Percentiles rank a stretch among this genome's conserved stretches.
Evolutionary conservation across 768 basidiomycete genomes (phyloP).

Genomic region (Russula sp.): DNA sequence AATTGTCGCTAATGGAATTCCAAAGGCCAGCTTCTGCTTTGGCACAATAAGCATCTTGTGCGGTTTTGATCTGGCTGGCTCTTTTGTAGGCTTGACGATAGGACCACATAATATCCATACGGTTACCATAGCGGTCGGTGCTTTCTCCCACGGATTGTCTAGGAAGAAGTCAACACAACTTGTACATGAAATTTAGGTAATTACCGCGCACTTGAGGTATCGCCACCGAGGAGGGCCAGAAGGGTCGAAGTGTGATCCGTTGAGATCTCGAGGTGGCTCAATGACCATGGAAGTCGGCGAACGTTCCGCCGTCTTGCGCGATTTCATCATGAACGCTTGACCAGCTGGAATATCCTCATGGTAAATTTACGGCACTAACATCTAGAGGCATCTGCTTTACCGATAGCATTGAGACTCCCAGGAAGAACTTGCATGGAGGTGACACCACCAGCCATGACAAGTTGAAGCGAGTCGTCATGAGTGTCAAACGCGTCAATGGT

Average conservation of each 20-base stretch:
- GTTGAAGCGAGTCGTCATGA: constrained; percentile 67
- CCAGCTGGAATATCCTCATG: constrained; percentile 47
- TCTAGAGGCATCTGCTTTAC: constrained; percentile 32
- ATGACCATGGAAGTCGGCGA: constrained; percentile 78
- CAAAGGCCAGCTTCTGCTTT: constrained; percentile 46
- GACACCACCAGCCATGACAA: constrained; percentile 82
- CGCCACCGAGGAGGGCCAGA: constrained; percentile 59
- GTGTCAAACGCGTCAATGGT: constrained; percentile 83
- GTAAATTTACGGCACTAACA: constrained; percentile 16
- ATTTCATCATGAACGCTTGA: constrained; percentile 83
- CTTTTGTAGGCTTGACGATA: constrained; percentile 75
- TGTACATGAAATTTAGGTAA: neutral
- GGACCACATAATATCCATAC: constrained; percentile 78
- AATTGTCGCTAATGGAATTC: constrained; percentile 37
- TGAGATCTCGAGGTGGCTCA: constrained; percentile 69
- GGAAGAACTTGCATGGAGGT: constrained; percentile 81
- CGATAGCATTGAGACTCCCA: constrained; percentile 70
- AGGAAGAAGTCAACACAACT: neutral
- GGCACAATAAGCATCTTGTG: constrained; percentile 68
- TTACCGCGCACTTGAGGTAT: constrained; percentile 61
- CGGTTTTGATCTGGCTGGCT: constrained; percentile 59
- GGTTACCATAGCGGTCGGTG: constrained; percentile 27
- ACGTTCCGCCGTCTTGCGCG: constrained; percentile 69
- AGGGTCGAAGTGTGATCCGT: constrained; percentile 37
- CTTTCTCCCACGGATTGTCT: constrained; percentile 33